Evolutionary conservation across 208 protist species (phyloP), one percentile per base, ranked within the genome.

Genomic region (Novymonas esmeraldas): DNA sequence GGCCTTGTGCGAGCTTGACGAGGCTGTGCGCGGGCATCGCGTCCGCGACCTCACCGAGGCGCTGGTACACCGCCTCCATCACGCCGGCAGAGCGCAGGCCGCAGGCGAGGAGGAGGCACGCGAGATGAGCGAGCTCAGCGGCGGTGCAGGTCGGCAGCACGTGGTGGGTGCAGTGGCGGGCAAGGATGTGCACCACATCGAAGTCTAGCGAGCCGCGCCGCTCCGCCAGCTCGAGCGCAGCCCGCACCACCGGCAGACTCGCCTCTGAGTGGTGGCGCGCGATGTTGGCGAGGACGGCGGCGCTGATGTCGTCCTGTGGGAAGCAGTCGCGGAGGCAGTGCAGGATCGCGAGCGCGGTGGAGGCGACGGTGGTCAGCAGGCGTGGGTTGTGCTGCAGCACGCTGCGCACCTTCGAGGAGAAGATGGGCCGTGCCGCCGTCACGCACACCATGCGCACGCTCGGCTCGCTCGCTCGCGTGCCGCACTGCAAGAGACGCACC

Each of bases 251-350:
- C 1, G 79, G 29, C 0, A 87, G 46, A 10, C 62, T 39, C 18
- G 73, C 80, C 38, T 84, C 73, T 4, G 70, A 70, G 54, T 78
- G 75, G 44, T 92, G 73, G n/a, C 60, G 65, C 13, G 85, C 87
- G 24, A 91, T 74, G 62, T 79, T 81, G 41, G 87, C 78, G 20
- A 95, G 79, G 46, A 92, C 81, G 9, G 81, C 69, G 13, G 75
- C 78, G 46, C 78, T 71, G 56, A 87, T 82, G 29, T 79, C 63
- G 42, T 92, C 87, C 14, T 83, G 76, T 18, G 90, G 79, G 66
- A 93, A 95, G 58, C 83, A 85, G 60, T 87, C 79, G 0, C 82
- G 74, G 26, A 95, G 81, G 46, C 83, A 93, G 49, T 78, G 33
- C 16, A 95, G 56, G 41, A 93, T 82, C 11, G 77, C 60, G 11